Evolutionary conservation across 2,329 filamentous ascomycete genomes (phyloP), one percentile per base, ranked within the genome.

Genomic region (Penicillium sp.): DNA sequence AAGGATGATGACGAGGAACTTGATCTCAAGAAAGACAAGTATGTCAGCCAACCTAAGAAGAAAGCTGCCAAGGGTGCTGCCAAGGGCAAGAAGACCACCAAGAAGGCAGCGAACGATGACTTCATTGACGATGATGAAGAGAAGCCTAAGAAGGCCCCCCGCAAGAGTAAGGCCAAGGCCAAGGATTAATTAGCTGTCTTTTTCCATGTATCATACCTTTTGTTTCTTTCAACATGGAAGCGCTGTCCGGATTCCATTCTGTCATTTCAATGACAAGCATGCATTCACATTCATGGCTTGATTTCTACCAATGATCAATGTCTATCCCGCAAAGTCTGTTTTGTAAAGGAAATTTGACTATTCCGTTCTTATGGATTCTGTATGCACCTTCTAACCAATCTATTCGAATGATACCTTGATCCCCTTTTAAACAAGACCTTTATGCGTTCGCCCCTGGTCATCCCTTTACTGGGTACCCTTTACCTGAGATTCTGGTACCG

Each of bases 1-100:
- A 73, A 86, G 43, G 85, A 82, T 1, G 88, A 88, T 0, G 89
- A 91, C 4, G 90, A 92, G 53, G 78, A 53, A 19, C 50, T 87
- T n/a, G 92, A 96, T 71, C 74, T 98, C 51, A 92, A 89, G 69
- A 96, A 93, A 72, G 95, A 99, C 77, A 98, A 97, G 75, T 97
- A 96, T 69, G 93, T 98, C 72, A 96, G 95, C 75, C 84, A 89
- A 71, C 91, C 93, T 13, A 92, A 88, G 74, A 65, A 78, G 69
- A 84, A 85, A 71, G 79, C 80, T 1, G 66, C 68, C 1, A 58
- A 58, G 52, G 45, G 53, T 26, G 37, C 48, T 48, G 33, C 52
- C 0, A 78, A 76, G 79, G 64, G 69, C 58, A 67, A 72, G 55
- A 75, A 72, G 61, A 60, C 52, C 25, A 75, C 52, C 25, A 75